Conservation (phyloP, 2,329 filamentous ascomycete genomes). For the Knufia fluminis region DNA sequence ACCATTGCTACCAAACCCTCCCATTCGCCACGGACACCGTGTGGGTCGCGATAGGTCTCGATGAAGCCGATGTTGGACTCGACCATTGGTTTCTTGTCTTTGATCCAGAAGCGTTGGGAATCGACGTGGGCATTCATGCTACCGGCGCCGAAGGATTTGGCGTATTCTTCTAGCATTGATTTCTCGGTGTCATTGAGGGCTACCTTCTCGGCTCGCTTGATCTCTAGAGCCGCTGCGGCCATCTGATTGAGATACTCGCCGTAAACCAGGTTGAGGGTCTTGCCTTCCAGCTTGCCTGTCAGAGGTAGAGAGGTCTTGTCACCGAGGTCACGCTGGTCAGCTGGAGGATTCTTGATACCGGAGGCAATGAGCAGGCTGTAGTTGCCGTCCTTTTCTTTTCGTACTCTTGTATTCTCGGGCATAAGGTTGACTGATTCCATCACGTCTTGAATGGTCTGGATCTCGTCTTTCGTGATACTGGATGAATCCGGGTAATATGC, state of each 20-base stretch:
- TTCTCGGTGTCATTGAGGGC: constrained; percentile 65
- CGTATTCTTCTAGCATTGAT: constrained; percentile 65
- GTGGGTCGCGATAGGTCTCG: constrained; percentile 76
- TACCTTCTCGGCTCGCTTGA: constrained; percentile 58
- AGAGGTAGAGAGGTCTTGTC: constrained; percentile 54
- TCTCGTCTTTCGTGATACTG: constrained; percentile 64
- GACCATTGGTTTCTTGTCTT: constrained; percentile 69
- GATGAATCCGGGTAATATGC: constrained; percentile 74
- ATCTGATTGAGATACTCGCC: constrained; percentile 68
- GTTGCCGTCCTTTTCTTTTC: constrained; percentile 53
- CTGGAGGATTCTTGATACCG: constrained; percentile 50
- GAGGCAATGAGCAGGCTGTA: constrained; percentile 71
- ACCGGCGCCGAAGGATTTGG: constrained; percentile 63
- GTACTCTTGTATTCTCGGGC: constrained; percentile 65
- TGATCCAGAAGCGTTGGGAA: constrained; percentile 71
- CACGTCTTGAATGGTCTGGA: constrained; percentile 61
- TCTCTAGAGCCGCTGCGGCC: constrained; percentile 55
- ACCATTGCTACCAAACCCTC: constrained; percentile 72
- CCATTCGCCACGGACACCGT: constrained; percentile 73
- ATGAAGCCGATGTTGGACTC: constrained; percentile 78
- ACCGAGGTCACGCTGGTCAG: constrained; percentile 58
- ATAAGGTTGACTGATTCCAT: constrained; percentile 63
- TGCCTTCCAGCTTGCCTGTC: constrained; percentile 53
- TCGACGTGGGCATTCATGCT: constrained; percentile 72
- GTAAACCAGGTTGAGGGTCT: constrained; percentile 61